phyloP scores from a whole-genome alignment of 306 rosid species.

The Cicer chorassanicum region DNA sequence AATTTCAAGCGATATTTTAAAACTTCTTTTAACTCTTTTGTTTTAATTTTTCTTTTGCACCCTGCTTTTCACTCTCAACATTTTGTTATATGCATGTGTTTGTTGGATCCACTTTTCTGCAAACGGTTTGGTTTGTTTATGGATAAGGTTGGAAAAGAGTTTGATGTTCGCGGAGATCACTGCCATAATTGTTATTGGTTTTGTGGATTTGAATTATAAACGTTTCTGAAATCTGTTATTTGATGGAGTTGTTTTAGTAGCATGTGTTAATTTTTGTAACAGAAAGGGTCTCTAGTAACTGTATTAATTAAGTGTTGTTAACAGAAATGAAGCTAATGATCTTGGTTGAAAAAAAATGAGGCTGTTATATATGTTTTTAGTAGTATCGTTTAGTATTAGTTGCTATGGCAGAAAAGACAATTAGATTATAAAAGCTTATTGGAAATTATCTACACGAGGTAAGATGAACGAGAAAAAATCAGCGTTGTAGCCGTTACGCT shows the following conservation, averaged over 20 bases:
- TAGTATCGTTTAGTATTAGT: not conserved
- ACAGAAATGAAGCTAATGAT: not conserved
- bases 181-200: not conserved
- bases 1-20: not conserved
- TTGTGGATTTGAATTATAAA: slow-evolving; percentile 22
- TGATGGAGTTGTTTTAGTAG: not conserved
- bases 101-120: slow-evolving; percentile 6
- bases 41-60: not conserved
- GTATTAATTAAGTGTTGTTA: slow-evolving; percentile 7
- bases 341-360: not conserved
- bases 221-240: slow-evolving; percentile 14
- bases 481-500: not conserved
- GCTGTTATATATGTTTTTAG: not conserved
- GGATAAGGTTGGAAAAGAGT: not conserved
- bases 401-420: not conserved
- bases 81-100: slow-evolving; percentile 8
- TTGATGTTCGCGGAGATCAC: slow-evolving; percentile 1
- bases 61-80: not conserved
- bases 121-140: slow-evolving; percentile 7
- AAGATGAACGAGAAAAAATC: not conserved
- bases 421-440: slow-evolving; percentile 6
- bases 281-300: not conserved
- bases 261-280: not conserved
- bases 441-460: not conserved
- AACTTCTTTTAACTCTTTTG: not conserved